A percentile compares a stretch with the other conserved stretches of the same genome.
Evolutionary conservation across 2,329 filamentous ascomycete genomes (phyloP).

Genomic region (Paecilomyces formosus): DNA sequence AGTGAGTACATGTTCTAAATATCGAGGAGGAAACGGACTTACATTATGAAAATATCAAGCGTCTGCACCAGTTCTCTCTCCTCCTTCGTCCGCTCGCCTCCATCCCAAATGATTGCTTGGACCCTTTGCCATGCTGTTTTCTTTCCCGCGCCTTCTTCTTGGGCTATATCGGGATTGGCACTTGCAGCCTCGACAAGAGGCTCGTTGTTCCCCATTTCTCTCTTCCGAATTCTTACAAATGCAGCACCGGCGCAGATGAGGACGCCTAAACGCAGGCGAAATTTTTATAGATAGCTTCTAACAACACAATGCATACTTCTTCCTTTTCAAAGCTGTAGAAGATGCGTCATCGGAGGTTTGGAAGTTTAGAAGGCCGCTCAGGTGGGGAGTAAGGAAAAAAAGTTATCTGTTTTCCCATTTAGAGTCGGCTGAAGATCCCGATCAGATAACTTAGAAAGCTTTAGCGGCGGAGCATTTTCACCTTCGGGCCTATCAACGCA

Average conservation of each 20-base stretch:
- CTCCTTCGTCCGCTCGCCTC: slow-evolving; percentile 7
- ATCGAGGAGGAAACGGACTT: not conserved
- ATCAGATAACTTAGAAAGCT: not conserved
- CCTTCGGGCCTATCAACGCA: not conserved
- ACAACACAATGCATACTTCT: not conserved
- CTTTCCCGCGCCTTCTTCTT: not conserved
- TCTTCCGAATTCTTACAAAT: not conserved
- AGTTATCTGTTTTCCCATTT: not conserved
- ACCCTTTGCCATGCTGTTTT: slow-evolving; percentile 7
- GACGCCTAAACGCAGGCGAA: not conserved
- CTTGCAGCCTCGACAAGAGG: not conserved
- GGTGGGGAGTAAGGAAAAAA: not conserved
- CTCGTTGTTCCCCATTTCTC: not conserved
- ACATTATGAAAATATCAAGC: slow-evolving; percentile 10
- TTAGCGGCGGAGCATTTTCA: not conserved
- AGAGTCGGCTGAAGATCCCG: not conserved
- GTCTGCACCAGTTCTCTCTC: slow-evolving; percentile 6
- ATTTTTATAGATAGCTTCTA: not conserved
- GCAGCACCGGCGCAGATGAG: not conserved
- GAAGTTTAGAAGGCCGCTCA: not conserved
- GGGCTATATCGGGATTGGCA: not conserved
- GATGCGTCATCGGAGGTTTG: not conserved
- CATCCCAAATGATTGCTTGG: slow-evolving; percentile 8
- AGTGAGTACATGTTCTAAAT: not conserved
- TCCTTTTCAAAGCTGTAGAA: not conserved